Percentiles rank a stretch among this genome's conserved stretches.
Conservation (phyloP, 2,329 filamentous ascomycete genomes). For the Fusarium decemcellulare region DNA sequence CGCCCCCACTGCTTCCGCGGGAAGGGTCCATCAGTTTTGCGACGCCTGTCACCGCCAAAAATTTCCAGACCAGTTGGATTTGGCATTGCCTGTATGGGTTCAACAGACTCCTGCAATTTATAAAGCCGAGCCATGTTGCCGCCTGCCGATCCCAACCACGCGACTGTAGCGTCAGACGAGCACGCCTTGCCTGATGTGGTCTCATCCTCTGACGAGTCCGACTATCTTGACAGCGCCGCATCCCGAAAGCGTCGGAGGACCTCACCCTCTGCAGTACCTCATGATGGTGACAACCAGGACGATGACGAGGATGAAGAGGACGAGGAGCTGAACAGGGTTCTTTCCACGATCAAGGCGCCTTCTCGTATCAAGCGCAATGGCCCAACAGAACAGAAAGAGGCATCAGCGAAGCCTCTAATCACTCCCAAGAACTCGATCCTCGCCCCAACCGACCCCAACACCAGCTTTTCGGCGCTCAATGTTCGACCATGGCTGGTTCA, state of each 20-base stretch:
- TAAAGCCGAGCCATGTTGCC: conserved; percentile 41
- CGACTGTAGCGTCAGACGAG: conserved; percentile 36
- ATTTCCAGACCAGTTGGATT: conserved; percentile 28
- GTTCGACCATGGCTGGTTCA: conserved; percentile 91
- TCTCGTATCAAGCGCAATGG: conserved; percentile 65
- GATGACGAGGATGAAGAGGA: conserved; percentile 52
- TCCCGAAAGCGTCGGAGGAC: conserved; percentile 63
- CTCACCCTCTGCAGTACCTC: conserved; percentile 40
- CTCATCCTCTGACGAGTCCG: conserved; percentile 59
- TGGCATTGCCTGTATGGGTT: conserved; percentile 35
- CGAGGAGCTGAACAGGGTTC: conserved; percentile 49
- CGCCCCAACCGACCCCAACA: conserved; percentile 69
- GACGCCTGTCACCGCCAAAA: conserved; percentile 48
- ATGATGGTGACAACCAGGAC: conserved; percentile 46
- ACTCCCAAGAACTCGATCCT: conserved; percentile 55
- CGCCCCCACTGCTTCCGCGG: conserved; percentile 26
- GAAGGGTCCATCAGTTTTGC: conserved; percentile 38
- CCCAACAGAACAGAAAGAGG: conserved; percentile 38
- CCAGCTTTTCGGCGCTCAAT: conserved; percentile 79
- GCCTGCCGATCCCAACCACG: conserved; percentile 35
- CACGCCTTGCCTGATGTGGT: conserved; percentile 27
- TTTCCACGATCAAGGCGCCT: conserved; percentile 64
- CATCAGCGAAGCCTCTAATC: conserved; percentile 34
- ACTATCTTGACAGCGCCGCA: conserved; percentile 62
- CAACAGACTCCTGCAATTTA: conserved; percentile 41